Base-by-base conservation (phyloP, 2,329 filamentous ascomycete genomes). In the Cladosporium sp. region DNA sequence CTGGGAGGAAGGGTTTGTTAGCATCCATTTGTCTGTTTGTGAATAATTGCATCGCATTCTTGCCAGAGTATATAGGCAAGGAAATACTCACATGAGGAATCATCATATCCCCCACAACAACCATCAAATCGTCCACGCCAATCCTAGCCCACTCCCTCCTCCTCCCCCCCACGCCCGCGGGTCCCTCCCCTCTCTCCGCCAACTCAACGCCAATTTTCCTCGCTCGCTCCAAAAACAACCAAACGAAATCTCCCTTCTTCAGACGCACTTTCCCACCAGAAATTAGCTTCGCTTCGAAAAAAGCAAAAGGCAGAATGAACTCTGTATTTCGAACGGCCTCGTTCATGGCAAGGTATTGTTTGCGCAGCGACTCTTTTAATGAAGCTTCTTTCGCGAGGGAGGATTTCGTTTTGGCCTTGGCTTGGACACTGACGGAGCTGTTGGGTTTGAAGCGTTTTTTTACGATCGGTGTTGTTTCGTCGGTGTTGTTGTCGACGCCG, bases 211-310 rank as follows among this genome's bases (percentile, higher is more conserved):
- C 92, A 1, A 95, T 84, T 67, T 95, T 96, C 55, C 92, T 79
- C 61, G 89, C 93, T 62, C 86, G 84, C 68, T 98, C 93, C 2
- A 98, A 73, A 57, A 97, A 95, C 1, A 96, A 73, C 93, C 93
- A 97, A 20, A 94, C 78, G 50, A 83, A 85, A 63, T 97, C 93
- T 8, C 93, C 92, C 70, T 98, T 98, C 69, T 90, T 95, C 43
- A 97, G 80, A 52, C 85, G 84, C 41, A 92, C 91, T 12, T 79
- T 79, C 1, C 92, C 91, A 13, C 90, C 89, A 0, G 91, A 87
- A 9, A 87, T 86, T 66, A 94, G 92, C 18, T 88, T 88, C 13
- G 93, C 93, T 59, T 97, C 92, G 71, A 96, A 97, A 66, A 97
- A 97, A 3, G 97, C 88, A 67, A 97, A 98, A 0, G 93, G 93